Evolutionary conservation across 2,329 filamentous ascomycete species (phyloP).

Genomic region (Tolypocladium tropicale): DNA sequence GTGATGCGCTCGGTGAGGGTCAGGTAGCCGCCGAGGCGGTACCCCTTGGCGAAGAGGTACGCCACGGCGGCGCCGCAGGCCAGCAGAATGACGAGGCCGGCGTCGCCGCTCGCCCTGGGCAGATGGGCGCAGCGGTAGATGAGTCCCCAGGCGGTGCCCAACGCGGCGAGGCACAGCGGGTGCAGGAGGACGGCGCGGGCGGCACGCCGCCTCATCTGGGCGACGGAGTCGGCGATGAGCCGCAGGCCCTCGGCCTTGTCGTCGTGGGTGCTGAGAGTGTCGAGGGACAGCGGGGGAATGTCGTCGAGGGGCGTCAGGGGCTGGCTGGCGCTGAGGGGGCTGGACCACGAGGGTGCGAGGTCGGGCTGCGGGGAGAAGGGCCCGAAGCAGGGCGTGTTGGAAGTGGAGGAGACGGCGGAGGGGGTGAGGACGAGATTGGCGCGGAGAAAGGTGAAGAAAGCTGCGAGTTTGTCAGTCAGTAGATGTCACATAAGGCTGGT

Average conservation of each 20-base stretch:
- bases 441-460: slow-evolving; percentile 73
- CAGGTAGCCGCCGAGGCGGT: slow-evolving; percentile 51
- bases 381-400: slow-evolving; percentile 54
- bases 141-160: slow-evolving; percentile 31
- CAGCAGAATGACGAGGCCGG: slow-evolving; percentile 46
- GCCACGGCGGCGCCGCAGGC: slow-evolving; percentile 52
- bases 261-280: slow-evolving; percentile 38
- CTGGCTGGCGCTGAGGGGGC: slow-evolving; percentile 43
- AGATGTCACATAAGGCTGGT: too few species aligned
- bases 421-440: slow-evolving; percentile 65
- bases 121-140: slow-evolving; percentile 38
- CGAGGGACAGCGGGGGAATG: slow-evolving; percentile 55
- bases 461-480: slow-evolving; percentile 29
- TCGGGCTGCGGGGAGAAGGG: slow-evolving; percentile 28
- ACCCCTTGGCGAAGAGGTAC: slow-evolving; percentile 51
- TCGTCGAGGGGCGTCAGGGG: slow-evolving; percentile 29
- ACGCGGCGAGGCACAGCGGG: slow-evolving; percentile 39
- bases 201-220: slow-evolving; percentile 67
- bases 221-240: slow-evolving; percentile 71
- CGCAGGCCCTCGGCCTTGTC: slow-evolving; percentile 60
- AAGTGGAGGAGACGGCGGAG: slow-evolving; percentile 50
- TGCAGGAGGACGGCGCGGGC: slow-evolving; percentile 54
- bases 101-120: slow-evolving; percentile 29
- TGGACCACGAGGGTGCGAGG: slow-evolving; percentile 31
- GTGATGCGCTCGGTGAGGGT: slow-evolving; percentile 48